A percentile compares a stretch with the other conserved stretches of the same genome.
Evolutionary conservation across 176 grass and related monocot species (phyloP).

Genomic region (Secale cereale): DNA sequence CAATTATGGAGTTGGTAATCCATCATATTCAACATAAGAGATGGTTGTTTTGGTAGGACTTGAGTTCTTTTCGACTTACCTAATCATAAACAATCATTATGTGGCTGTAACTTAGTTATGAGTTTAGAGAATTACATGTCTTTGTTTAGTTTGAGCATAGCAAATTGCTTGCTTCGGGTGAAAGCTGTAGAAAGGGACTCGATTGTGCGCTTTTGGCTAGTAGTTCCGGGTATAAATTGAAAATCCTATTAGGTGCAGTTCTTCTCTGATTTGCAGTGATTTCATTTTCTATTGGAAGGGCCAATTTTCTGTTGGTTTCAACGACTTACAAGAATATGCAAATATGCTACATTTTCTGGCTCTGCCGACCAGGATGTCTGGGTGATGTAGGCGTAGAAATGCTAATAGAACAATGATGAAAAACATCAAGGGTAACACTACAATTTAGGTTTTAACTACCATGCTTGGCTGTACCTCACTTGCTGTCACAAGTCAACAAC

Average conservation of each 20-base stretch:
- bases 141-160: constrained; percentile 1
- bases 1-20: not conserved
- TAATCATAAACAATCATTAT: not conserved
- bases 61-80: not conserved
- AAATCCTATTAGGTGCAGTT: not conserved
- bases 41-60: not conserved
- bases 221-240: not conserved
- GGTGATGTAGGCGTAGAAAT: not conserved
- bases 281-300: not conserved
- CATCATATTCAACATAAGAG: not conserved
- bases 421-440: not conserved
- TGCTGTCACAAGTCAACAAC: too few species aligned
- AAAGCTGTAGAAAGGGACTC: constrained; percentile 1
- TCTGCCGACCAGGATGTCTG: too few species aligned
- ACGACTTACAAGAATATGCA: not conserved
- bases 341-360: not conserved
- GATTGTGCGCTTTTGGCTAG: not conserved
- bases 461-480: not conserved
- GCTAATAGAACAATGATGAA: not conserved
- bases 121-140: not conserved
- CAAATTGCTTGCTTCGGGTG: constrained; percentile 22
- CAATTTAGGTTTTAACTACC: not conserved
- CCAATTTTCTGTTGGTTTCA: not conserved
- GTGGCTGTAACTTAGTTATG: not conserved
- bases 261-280: not conserved